Evolutionary conservation across 73 alveolate species (phyloP), one percentile per base, ranked within the genome.

Genomic region (Paramecium sexaurelia): DNA sequence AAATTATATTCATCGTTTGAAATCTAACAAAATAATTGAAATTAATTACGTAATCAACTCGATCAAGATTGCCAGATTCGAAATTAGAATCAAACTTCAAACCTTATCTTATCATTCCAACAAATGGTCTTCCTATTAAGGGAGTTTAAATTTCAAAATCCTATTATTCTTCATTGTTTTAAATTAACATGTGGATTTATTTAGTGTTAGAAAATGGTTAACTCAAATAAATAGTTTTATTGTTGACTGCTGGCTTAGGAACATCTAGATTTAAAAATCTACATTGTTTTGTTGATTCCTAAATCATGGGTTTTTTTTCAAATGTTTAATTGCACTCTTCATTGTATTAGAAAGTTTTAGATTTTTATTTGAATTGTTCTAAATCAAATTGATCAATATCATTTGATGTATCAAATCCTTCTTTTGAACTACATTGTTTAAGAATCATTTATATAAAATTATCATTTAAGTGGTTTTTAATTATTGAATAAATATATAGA

Each of bases 1-100:
- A 96, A 69, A 92, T 93, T 91, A 84, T 95, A 96, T 87, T 95
- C 96, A 27, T 78, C 73, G 9, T 24, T 22, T 29, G 32, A 56
- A 29, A 78, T 78, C 90, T 78, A 40, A 78, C 10, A 71, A 13
- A 15, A 20, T 85, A 13, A 41, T 78, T 78, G 40, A 68, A n/a
- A 26, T 29, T 55, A 51, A 51, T 68, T 41, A 88, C 91, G 13
- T 88, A 56, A 68, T 68, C 94, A 5, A 40, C 94, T 45, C 68
- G 41, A 45, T 88, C 94, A 7, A 88, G 83, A 69, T 88, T 88
- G 6, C 94, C 94, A 47, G 84, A 55, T 88, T 88, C 94, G 27
- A 88, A 88, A 26, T 33, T 55, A 13, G 94, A 88, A 88, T 71
- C 89, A 67, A 88, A 88, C 15, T 69, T n/a, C 84, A 88, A 7